phyloP scores from a whole-genome alignment of 2,329 filamentous ascomycete species.

The Cladophialophora yegresii region DNA sequence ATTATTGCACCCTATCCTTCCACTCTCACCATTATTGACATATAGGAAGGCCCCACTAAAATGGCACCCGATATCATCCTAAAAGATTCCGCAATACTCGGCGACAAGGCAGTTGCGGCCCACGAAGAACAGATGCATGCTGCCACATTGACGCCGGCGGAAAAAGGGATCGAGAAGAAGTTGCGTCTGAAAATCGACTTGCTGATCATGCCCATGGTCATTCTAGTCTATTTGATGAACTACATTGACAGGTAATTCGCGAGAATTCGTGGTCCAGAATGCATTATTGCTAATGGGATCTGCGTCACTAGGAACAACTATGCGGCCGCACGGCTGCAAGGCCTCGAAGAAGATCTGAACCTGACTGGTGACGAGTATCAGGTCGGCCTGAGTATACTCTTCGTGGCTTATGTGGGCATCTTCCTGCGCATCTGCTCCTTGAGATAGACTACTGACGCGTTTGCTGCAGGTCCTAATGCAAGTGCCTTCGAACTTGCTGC shows the following conservation, averaged over 20 bases:
- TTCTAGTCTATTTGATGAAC: constrained; percentile 42
- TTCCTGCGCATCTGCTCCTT: constrained; percentile 11
- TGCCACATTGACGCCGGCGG: constrained; percentile 36
- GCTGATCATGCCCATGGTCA: constrained; percentile 41
- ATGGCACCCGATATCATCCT: too few relatives aligned
- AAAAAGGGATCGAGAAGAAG: constrained; percentile 36
- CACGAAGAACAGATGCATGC: constrained; percentile 22
- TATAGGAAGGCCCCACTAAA: too few relatives aligned
- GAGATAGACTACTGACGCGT: too few relatives aligned
- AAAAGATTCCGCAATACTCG: too few relatives aligned
- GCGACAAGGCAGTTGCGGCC: neutral
- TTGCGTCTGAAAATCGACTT: constrained; percentile 39
- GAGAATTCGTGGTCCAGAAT: too few relatives aligned
- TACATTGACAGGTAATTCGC: constrained; percentile 38
- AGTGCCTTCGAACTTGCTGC: too few relatives aligned
- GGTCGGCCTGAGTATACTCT: too few relatives aligned
- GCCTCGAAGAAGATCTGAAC: constrained; percentile 44
- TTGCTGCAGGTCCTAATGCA: too few relatives aligned
- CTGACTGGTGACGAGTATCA: constrained; percentile 42
- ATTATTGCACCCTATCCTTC: too few relatives aligned
- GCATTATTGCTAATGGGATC: too few relatives aligned
- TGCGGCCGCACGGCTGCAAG: constrained; percentile 49
- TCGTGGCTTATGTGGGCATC: too few relatives aligned
- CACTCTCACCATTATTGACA: too few relatives aligned
- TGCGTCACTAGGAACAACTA: constrained; percentile 48